These are phyloP conservation scores for Globisporangium nodosum DNA, from an alignment of 352 stramenopile species.

Conservation along the genomic window DNA sequence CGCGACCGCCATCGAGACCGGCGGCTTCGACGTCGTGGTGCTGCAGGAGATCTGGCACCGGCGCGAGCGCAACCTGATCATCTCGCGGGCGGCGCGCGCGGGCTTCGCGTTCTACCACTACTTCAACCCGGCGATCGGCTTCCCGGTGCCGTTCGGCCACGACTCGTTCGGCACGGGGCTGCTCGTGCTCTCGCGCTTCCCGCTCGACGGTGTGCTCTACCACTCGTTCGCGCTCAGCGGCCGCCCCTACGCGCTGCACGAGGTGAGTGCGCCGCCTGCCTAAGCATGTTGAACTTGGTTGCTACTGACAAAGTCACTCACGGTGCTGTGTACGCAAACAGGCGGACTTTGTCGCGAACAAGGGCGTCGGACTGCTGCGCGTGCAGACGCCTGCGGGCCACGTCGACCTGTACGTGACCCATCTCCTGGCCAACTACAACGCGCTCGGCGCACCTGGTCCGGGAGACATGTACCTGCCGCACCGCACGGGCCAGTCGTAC, in stretches of 20 bases:
- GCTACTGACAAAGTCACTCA: background rate
- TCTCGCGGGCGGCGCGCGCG: constrained; percentile 43
- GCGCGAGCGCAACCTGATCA: constrained; percentile 70
- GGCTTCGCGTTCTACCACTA: constrained; percentile 81
- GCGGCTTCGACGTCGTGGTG: constrained; percentile 70
- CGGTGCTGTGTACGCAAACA: background rate
- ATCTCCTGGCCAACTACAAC: constrained; percentile 81
- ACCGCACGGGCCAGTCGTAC: constrained; percentile 61
- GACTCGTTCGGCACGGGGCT: constrained; percentile 76
- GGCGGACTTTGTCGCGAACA: constrained; percentile 78
- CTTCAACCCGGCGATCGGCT: constrained; percentile 74
- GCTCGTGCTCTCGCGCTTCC: constrained; percentile 69
- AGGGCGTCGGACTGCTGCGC: constrained; percentile 60
- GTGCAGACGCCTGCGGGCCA: constrained; percentile 51
- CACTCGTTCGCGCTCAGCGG: constrained; percentile 75
- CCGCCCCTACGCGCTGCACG: constrained; percentile 71
- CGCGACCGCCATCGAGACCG: constrained; percentile 54
- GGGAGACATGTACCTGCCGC: constrained; percentile 60
- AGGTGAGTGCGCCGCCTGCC: constrained; percentile 12
- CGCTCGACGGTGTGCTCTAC: constrained; percentile 54
- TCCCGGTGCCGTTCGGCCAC: constrained; percentile 60
- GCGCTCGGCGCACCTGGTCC: constrained; percentile 53
- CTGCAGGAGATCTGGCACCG: constrained; percentile 82
- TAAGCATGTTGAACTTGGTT: background rate
- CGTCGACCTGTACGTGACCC: constrained; percentile 75